phyloP scores from a whole-genome alignment of 2,329 filamentous ascomycete genomes.

The Beauveria brongniartii region DNA sequence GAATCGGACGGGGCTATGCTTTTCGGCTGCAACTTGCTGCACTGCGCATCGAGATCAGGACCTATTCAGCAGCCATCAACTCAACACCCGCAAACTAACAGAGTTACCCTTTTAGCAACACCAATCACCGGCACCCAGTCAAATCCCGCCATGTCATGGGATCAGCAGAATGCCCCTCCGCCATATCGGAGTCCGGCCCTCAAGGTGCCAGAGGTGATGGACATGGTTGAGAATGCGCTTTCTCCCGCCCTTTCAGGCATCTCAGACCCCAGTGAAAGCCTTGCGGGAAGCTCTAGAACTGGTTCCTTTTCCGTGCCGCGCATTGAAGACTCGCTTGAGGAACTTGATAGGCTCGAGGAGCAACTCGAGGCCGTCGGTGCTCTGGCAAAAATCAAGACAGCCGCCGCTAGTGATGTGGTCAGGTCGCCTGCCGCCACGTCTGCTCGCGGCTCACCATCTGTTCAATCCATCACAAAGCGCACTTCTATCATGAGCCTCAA shows the following conservation, averaged over 20 bases:
- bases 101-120: conserved; percentile 41
- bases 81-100: conserved; percentile 23
- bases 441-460: conserved; percentile 14
- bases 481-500: conserved; percentile 28
- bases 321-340: conserved; percentile 58
- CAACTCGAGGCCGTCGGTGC: conserved; percentile 46
- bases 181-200: conserved; percentile 18
- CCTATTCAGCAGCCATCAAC: conserved; percentile 14
- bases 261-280: conserved; percentile 25
- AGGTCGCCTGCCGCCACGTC: conserved; percentile 6
- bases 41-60: conserved; percentile 22
- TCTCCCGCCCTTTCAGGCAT: conserved; percentile 25
- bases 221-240: conserved; percentile 23
- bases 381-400: conserved; percentile 28
- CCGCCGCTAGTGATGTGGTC: conserved; percentile 19
- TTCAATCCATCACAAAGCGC: conserved; percentile 18
- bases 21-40: conserved; percentile 47
- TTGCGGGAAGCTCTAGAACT: conserved; percentile 24
- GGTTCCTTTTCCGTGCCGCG: conserved; percentile 33
- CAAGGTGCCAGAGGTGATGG: conserved; percentile 23
- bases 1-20: conserved; percentile 18
- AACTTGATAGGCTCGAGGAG: conserved; percentile 54
- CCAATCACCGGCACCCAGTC: conserved; percentile 16
- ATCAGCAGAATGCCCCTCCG: conserved; percentile 18
- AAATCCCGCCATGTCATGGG: conserved; percentile 16